Base-by-base conservation (phyloP, 805 yeast species). In the Jamesozyma piceae region DNA sequence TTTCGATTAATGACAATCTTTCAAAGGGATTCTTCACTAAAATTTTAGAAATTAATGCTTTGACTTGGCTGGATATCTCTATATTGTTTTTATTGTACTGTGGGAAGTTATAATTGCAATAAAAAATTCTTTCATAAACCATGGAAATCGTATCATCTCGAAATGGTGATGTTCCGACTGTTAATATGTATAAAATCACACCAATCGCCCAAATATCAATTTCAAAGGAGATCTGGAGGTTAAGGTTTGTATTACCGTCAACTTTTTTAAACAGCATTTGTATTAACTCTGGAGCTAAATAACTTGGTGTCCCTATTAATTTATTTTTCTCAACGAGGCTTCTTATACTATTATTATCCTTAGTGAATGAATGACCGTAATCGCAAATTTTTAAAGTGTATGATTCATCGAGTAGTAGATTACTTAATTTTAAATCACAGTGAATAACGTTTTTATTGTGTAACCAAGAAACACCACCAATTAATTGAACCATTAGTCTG, bases 151-250 rank as follows among this genome's bases (percentile, higher is more conserved):
- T 30, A 5, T 18, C 15, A 17, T 18, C 84, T 66, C 89, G 97
- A 67, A 90, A 89, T 1, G 97, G 97, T 11, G 97, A 95, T 61
- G 84, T 85, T 27, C 97, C 97, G 45, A 81, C 72, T 38, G 90
- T 69, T 65, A 90, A 73, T 3, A 96, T 95, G 57, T 80, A 90
- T 70, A 90, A 72, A 82, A 90, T 88, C 45, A 90, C 82, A 46
- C 98, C 98, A 50, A 86, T 78, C 6, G 97, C 89, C 98, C 98
- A 90, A 47, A 87, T 76, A 62, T 90, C 98, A 38, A 87, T 95
- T 61, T 87, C 95, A 57, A 78, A 87, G 39, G 92, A 78, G 14
- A 63, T 89, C 11, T 6, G 4, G 9, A 13, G 95, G 95, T 19
- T 75, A 72, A 41, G 69, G 72, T 55, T 84, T 83, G 82, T 50